Evolutionary conservation across 805 yeast species (phyloP), one percentile per base, ranked within the genome.

Genomic region (Candida cerambycidarum): DNA sequence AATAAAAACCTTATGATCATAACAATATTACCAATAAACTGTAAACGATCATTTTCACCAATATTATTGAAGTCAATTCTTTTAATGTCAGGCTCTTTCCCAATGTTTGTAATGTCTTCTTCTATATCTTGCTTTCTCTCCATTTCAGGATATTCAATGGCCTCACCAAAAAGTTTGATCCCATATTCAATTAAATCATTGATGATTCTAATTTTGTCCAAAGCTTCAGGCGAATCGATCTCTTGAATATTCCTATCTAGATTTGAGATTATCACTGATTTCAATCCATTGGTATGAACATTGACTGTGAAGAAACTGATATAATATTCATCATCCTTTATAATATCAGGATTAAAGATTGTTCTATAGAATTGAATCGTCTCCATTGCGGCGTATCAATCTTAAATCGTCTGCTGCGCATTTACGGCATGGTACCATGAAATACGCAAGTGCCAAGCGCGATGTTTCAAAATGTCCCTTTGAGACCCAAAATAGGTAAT

Each of bases 21-120:
- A 6, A 61, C 41, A 25, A 63, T 53, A 41, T 61, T 60, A n/a
- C 40, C 21, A 5, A 54, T 51, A 41, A 61, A 50, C 31, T 59
- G 61, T 6, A 42, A 32, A 9, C 61, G 32, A 19, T 59, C 45
- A 14, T 48, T 60, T 6, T 53, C 58, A 21, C 54, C 62, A 11
- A 57, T 47, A 19, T 43, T 51, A 5, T 45, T 38, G 28, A 47
- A 35, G n/a, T 41, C 40, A 4, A 36, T 35, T 5, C 32, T 27
- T 15, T 30, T 35, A 3, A 13, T 14, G 8, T 19, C 23, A 4
- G 32, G 12, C 3, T 9, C 17, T 28, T 24, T 34, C 8, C 30
- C 24, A 2, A 43, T 32, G 23, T 49, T 45, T 31, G 54, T 50
- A 6, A 48, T 46, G 39, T 47, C 51, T n/a, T 44, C 51, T 31